Evolutionary conservation across 139 green algal genomes (phyloP), one percentile per base, ranked within the genome.

Genomic region (Yamagishiella unicocca): DNA sequence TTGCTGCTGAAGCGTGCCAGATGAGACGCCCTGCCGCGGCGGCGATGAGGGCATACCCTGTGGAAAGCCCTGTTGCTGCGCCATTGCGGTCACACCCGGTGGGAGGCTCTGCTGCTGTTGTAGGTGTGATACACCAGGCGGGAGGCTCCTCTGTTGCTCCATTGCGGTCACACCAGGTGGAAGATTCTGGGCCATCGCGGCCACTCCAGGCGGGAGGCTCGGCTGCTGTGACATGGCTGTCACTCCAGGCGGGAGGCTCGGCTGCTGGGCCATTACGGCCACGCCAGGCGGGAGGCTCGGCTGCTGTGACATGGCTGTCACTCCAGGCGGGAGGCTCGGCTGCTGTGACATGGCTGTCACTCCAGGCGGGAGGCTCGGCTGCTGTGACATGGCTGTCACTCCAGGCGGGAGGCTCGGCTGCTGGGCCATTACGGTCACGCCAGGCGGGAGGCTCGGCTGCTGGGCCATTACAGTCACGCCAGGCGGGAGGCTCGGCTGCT

Each of bases 351-450:
- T 80, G 3, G 72, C 54, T n/a, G 66, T 74, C 54, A 89, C 64
- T 33, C 85, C 85, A 24, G 85, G 74, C 33, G 86, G 77, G 38
- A 90, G 66, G 1, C 85, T 53, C 77, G 74, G 77, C 76, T 83
- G 76, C 76, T 83, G 74, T 21, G 58, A 67, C 38, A 38, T 14
- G 8, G 37, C 10, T 74, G 37, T 4, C 6, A 10, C 68, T 22
- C 83, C 83, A 35, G 83, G 68, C 25, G 84, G 72, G n/a, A 89
- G 54, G 5, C 83, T 38, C 71, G 66, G 77, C 54, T 70, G 53
- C 68, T 77, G 66, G 6, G 35, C 68, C 21, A 88, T 66, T 25
- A 70, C 68, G 38, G 61, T 78, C 55, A 89, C 58, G 42, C 84
- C 84, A 22, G 84, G 72, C 2, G 85, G 74, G 33, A 85, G 42